Conservation (phyloP, 441 rosid genomes). For the Croton setiger region DNA sequence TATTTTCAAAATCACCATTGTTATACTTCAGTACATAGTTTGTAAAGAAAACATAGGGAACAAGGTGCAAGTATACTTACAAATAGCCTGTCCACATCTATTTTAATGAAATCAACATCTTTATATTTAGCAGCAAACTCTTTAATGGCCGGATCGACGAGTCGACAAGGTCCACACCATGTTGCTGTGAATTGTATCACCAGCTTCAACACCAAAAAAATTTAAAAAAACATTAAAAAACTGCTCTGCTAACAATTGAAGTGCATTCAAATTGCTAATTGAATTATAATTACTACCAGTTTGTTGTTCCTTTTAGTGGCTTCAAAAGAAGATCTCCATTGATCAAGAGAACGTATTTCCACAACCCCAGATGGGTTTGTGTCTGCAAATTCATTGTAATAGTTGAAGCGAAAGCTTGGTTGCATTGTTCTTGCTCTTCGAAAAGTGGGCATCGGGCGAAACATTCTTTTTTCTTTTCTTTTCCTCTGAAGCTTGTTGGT, state of each 20-base stretch:
- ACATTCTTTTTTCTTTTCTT: too few relatives aligned
- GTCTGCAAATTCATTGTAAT: slow-evolving; percentile 15
- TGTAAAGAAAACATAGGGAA: background rate
- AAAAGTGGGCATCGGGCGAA: background rate
- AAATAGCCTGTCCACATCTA: slow-evolving; percentile 57
- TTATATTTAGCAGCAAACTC: slow-evolving; percentile 49
- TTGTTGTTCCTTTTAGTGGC: slow-evolving; percentile 50
- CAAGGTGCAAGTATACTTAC: slow-evolving; percentile 27
- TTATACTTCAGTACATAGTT: background rate
- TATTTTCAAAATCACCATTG: background rate
- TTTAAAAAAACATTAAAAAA: background rate
- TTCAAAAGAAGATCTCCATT: slow-evolving; percentile 56
- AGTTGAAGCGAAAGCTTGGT: slow-evolving; percentile 22
- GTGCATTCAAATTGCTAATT: background rate
- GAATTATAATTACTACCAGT: slow-evolving; percentile 37
- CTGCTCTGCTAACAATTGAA: background rate
- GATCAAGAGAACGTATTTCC: slow-evolving; percentile 45
- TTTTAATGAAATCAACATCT: slow-evolving; percentile 57
- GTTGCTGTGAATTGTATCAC: slow-evolving; percentile 71
- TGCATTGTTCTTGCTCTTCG: slow-evolving; percentile 30
- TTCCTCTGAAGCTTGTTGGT: too few relatives aligned
- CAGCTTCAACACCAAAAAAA: slow-evolving; percentile 36
- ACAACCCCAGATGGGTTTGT: slow-evolving; percentile 23
- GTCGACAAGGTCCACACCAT: slow-evolving; percentile 79
- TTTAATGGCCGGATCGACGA: slow-evolving; percentile 47